Conservation (phyloP, 2,329 filamentous ascomycete genomes). For the Epichloe sibirici region DNA sequence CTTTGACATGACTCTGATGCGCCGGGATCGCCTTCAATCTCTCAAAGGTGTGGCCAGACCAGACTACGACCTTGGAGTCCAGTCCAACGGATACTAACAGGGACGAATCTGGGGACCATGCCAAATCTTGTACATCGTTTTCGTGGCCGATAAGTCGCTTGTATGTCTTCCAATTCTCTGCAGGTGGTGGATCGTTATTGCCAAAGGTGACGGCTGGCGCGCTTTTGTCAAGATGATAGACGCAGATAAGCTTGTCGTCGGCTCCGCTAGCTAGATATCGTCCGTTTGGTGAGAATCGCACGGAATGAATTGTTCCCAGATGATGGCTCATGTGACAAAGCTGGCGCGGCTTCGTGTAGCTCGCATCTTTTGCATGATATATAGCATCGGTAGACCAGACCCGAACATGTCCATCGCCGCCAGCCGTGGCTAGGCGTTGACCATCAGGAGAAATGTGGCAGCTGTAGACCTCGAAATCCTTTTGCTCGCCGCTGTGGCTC, state of each 20-base stretch:
- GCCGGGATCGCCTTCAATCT: constrained; percentile 88
- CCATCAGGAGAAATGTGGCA: constrained; percentile 96
- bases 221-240: constrained; percentile 81
- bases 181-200: constrained; percentile 79
- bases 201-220: constrained; percentile 73
- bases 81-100: constrained; percentile 91
- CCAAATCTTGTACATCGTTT: constrained; percentile 95
- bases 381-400: constrained; percentile 97
- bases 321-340: constrained; percentile 98
- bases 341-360: constrained; percentile 72
- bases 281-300: constrained; percentile 90
- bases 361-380: constrained; percentile 61
- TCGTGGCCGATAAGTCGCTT: constrained; percentile 91
- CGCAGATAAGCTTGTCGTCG: constrained; percentile 97
- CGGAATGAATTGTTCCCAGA: constrained; percentile 91
- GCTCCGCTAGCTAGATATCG: constrained; percentile 93
- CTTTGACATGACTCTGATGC: constrained; percentile 96
- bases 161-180: constrained; percentile 97
- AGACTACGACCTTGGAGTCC: constrained; percentile 95
- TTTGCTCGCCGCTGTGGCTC: constrained; percentile 91
- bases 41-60: constrained; percentile 96
- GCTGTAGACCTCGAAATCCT: constrained; percentile 97
- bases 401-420: constrained; percentile 92
- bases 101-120: constrained; percentile 93
- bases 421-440: constrained; percentile 80